These are phyloP conservation scores for Citrus glauca DNA, from an alignment of 345 rosid genomes.

Conservation along the genomic window DNA sequence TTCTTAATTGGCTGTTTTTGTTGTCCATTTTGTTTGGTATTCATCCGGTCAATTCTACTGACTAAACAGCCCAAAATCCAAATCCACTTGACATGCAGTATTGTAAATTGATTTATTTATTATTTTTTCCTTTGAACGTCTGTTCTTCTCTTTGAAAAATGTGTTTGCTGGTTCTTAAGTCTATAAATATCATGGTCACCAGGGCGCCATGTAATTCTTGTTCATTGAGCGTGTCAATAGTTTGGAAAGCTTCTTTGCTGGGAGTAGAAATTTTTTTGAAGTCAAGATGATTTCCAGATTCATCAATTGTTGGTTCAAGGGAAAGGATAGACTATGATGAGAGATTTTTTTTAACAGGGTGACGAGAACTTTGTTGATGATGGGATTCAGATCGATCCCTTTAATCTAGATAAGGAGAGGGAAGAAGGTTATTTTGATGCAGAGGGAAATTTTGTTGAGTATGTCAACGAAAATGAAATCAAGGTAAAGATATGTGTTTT, in stretches of 20 bases:
- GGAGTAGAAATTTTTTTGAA: constrained; percentile 5
- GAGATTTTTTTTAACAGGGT: constrained; percentile 50
- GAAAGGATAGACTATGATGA: constrained; percentile 25
- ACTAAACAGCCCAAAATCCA: neutral
- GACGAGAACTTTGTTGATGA: constrained; percentile 72
- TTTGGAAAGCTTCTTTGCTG: constrained; percentile 14
- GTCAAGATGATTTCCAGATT: constrained; percentile 16
- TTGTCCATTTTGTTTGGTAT: neutral
- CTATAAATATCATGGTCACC: neutral
- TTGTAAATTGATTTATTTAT: neutral
- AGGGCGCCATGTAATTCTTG: neutral
- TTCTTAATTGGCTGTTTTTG: neutral
- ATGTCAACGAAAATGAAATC: constrained; percentile 65
- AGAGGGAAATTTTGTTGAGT: constrained; percentile 86
- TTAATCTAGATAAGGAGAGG: constrained; percentile 84
- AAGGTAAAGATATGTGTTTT: constrained; percentile 44
- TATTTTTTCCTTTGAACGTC: neutral
- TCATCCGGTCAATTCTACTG: neutral
- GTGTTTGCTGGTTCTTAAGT: neutral
- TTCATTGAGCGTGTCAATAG: neutral
- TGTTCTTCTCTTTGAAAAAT: neutral
- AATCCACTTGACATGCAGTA: neutral
- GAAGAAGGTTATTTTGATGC: constrained; percentile 98
- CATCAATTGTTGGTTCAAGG: constrained; percentile 6
- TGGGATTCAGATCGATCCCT: constrained; percentile 92